Conservation (phyloP, 2,329 filamentous ascomycete species). For the Claviceps sp. region DNA sequence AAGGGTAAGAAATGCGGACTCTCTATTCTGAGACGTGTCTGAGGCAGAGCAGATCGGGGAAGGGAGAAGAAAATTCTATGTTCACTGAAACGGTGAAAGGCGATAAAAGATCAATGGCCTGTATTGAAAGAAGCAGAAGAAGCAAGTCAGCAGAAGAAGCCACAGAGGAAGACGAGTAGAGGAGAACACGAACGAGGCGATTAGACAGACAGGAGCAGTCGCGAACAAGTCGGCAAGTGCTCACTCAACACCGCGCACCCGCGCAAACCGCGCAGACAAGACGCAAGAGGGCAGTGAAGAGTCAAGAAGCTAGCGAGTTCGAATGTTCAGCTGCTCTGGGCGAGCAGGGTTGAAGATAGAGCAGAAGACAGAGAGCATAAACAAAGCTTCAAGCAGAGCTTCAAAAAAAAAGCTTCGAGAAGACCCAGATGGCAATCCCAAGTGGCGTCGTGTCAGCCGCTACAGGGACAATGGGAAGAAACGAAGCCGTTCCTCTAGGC, state of each 20-base stretch:
- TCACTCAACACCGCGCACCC: not conserved
- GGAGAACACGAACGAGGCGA: not conserved
- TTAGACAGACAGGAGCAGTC: conserved; percentile 1
- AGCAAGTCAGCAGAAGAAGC: not conserved
- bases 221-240: not conserved
- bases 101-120: not conserved
- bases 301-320: no score
- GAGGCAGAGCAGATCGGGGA: conserved; percentile 3
- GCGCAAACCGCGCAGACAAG: not conserved
- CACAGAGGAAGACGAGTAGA: not conserved
- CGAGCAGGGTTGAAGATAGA: no score
- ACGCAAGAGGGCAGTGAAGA: not conserved
- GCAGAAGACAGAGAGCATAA: no score
- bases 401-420: no score
- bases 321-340: no score
- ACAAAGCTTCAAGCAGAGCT: no score
- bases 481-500: no score
- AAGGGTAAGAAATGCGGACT: conserved; percentile 5
- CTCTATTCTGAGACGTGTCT: conserved; percentile 5
- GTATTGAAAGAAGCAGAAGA: not conserved
- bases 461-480: no score
- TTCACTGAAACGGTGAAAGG: not conserved
- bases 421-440: no score
- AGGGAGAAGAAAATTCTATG: not conserved
- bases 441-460: no score